Percentiles rank a stretch among this genome's conserved stretches.
Conservation (phyloP, 2,329 filamentous ascomycete genomes). For the Fusarium goolgardi region DNA sequence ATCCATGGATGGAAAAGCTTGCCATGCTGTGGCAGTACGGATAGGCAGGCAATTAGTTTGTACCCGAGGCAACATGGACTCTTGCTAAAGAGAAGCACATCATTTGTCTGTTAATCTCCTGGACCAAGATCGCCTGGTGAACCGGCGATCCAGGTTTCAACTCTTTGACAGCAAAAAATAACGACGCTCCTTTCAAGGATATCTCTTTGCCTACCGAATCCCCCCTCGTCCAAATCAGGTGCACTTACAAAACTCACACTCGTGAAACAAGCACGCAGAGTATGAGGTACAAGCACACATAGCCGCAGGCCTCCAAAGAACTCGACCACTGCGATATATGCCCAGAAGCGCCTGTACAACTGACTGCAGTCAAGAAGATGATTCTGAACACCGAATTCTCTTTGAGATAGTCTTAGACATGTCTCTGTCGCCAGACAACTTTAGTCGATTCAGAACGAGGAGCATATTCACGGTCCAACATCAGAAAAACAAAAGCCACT, state of each 20-base stretch:
- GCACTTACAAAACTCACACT: conserved; percentile 30
- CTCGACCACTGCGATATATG: conserved; percentile 15
- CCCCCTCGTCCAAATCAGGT: conserved; percentile 12
- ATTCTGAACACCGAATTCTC: conserved; percentile 6
- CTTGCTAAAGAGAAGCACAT: not conserved
- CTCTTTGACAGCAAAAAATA: not conserved
- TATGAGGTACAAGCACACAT: conserved; percentile 29
- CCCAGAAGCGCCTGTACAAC: conserved; percentile 26
- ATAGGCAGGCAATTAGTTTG: not conserved
- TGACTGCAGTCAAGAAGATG: not conserved
- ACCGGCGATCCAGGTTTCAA: not conserved
- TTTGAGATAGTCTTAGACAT: conserved; percentile 34
- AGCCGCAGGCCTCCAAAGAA: conserved; percentile 32
- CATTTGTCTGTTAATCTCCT: not conserved
- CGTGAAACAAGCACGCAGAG: conserved; percentile 34
- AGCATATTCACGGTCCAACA: conserved; percentile 7
- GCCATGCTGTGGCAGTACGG: conserved; percentile 8
- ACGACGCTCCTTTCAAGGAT: not conserved
- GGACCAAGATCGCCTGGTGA: conserved; percentile 1
- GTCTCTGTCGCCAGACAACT: conserved; percentile 20
- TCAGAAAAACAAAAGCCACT: conserved; percentile 23
- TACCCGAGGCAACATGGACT: not conserved
- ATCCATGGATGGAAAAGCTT: not conserved
- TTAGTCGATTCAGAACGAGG: conserved; percentile 1
- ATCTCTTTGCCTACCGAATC: conserved; percentile 2